These are phyloP conservation scores for Oryza coarctata DNA, from an alignment of 176 grass and related monocot species.

Conservation along the genomic window DNA sequence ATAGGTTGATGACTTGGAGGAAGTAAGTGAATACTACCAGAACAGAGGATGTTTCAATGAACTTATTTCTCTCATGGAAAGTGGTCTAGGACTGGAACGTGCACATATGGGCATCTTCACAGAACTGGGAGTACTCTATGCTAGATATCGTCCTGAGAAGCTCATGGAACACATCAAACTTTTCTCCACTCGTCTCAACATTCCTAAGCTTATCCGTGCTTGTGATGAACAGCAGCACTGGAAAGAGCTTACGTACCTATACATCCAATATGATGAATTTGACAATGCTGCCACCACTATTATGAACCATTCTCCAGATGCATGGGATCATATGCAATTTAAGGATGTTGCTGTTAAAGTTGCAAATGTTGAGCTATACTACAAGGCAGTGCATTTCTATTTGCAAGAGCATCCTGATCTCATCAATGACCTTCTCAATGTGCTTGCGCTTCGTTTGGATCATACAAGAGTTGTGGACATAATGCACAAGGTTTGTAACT, in stretches of 20 bases:
- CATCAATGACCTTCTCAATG: slow-evolving; percentile 92
- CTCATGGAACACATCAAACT: slow-evolving; percentile 99
- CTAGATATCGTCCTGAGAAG: slow-evolving; percentile 91
- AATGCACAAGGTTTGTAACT: slow-evolving; percentile 75
- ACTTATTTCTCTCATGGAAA: slow-evolving; percentile 97
- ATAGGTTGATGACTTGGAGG: slow-evolving; percentile 95
- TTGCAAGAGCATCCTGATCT: slow-evolving; percentile 96
- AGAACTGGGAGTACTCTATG: slow-evolving; percentile 90
- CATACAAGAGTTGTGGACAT: slow-evolving; percentile 96
- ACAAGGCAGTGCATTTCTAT: slow-evolving; percentile 98
- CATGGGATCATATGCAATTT: slow-evolving; percentile 99
- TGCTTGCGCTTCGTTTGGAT: slow-evolving; percentile 89
- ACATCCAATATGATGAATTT: slow-evolving; percentile 92
- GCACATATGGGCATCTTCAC: slow-evolving; percentile 99
- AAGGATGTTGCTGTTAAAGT: slow-evolving; percentile 94
- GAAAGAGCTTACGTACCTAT: slow-evolving; percentile 94
- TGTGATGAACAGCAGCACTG: slow-evolving; percentile 99
- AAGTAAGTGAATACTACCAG: slow-evolving; percentile 94
- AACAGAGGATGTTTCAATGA: slow-evolving; percentile 96
- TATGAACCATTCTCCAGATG: slow-evolving; percentile 99
- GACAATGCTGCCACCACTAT: slow-evolving; percentile 99
- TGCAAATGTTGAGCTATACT: slow-evolving; percentile 95
- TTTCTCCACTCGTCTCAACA: slow-evolving; percentile 89
- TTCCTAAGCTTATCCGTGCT: slow-evolving; percentile 87
- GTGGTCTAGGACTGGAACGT: slow-evolving; percentile 83